Evolutionary conservation across 192 early-diverging fungal genomes (phyloP).

Genomic region (Dissophora globulifera): DNA sequence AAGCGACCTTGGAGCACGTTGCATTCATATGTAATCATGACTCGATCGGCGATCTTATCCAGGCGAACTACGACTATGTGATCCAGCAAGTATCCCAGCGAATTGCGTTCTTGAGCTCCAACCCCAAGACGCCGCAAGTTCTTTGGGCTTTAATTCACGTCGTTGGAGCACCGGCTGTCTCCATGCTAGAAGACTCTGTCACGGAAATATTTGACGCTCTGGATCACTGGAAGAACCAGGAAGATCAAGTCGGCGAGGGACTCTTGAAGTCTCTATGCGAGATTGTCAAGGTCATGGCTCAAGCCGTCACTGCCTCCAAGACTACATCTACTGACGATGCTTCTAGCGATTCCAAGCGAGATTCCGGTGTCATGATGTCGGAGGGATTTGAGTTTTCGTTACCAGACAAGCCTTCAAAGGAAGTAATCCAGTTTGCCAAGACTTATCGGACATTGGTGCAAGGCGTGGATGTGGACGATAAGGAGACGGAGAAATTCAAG

Average conservation of each 20-base stretch:
- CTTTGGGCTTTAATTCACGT: conserved; percentile 61
- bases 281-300: conserved; percentile 45
- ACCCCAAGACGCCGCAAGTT: conserved; percentile 63
- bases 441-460: conserved; percentile 16
- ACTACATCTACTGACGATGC: not conserved
- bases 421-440: conserved; percentile 19
- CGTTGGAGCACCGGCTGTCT: conserved; percentile 52
- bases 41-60: conserved; percentile 48
- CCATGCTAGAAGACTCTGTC: conserved; percentile 63
- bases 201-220: conserved; percentile 68
- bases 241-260: conserved; percentile 53
- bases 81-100: conserved; percentile 60
- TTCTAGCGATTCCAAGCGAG: not conserved
- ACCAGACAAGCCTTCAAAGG: conserved; percentile 1
- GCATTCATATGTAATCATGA: conserved; percentile 49
- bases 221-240: conserved; percentile 57
- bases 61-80: conserved; percentile 64
- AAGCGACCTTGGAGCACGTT: conserved; percentile 54
- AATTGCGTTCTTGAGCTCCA: conserved; percentile 44
- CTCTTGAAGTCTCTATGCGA: conserved; percentile 47
- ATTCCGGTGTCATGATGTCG: conserved; percentile 11
- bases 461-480: not conserved
- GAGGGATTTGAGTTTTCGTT: conserved; percentile 6
- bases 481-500: conserved; percentile 1
- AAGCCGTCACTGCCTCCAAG: not conserved